Base-by-base conservation (phyloP, 768 basidiomycete genomes). In the Trametes maxima region DNA sequence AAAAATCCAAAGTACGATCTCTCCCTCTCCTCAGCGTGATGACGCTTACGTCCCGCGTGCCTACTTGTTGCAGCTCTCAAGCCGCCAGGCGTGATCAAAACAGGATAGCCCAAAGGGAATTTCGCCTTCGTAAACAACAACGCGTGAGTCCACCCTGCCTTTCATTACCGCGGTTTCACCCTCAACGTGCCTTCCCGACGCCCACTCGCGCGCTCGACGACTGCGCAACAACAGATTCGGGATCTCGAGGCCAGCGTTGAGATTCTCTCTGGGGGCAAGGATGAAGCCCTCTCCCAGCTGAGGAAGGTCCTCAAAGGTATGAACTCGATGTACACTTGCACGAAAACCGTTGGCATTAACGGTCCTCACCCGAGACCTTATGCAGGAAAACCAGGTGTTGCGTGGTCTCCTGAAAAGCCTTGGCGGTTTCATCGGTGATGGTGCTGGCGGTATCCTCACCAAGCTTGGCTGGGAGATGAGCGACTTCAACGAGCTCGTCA, bases 201-300 rank as follows among this genome's bases (percentile, higher is more conserved):
- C 35, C 21, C 7, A 42, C 40, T 52, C 19, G 39, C 48, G 28
- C 28, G 48, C 37, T 51, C 56, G 59, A 56, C 62, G 43, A 25
- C 45, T 19, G 52, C 60, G 35, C 33, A 37, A 57, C 63, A 19
- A 42, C 50, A 97, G 92, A 95, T 97, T 74, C 91, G 94, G 21
- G 95, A 97, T 75, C 85, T 97, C 39, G 95, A 97, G 76, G 94
- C 94, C 19, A 85, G 92, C 46, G 93, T 97, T n/a, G 94, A 95
- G 75, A 87, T 97, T 8, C 82, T 97, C 17, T 96, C 94, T 5
- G 94, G 92, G 19, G 92, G 91, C 43, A 88, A 94, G 69, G 95
- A 95, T 80, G 92, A 96, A 74, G 87, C 92, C 6, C 77, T 93
- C 56, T 85, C 83, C 28, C 90, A 95, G 73, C 83, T 95, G 82